phyloP scores from a whole-genome alignment of 1,139 yeast genomes.

The Geotrichum aggregatum region DNA sequence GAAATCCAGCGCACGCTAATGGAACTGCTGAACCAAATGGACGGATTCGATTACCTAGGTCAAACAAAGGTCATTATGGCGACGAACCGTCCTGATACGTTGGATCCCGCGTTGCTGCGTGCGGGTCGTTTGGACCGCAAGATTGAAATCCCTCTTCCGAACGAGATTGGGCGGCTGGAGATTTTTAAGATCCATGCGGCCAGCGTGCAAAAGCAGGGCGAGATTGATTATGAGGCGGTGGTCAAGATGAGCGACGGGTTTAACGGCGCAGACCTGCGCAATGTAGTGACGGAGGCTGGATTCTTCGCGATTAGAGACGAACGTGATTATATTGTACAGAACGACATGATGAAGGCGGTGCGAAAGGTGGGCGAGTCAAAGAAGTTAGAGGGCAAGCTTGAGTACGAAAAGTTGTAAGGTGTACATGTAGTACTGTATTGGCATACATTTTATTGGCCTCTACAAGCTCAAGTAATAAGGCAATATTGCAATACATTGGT shows the following conservation, averaged over 20 bases:
- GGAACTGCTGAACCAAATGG: conserved; percentile 98
- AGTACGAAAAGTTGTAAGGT: conserved; percentile 74
- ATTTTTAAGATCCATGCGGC: conserved; percentile 91
- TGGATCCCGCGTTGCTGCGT: conserved; percentile 97
- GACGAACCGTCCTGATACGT: conserved; percentile 95
- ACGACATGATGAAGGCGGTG: conserved; percentile 95
- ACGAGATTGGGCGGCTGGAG: conserved; percentile 93
- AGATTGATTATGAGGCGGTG: conserved; percentile 93
- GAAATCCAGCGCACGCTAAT: conserved; percentile 97
- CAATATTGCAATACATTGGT: not conserved
- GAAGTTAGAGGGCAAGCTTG: conserved; percentile 94
- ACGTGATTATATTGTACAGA: conserved; percentile 87
- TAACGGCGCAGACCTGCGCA: conserved; percentile 98
- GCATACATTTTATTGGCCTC: conserved; percentile 1
- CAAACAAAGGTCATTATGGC: conserved; percentile 99
- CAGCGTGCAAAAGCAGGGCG: conserved; percentile 86
- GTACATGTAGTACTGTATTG: not conserved
- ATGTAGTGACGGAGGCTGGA: conserved; percentile 98
- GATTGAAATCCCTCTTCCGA: conserved; percentile 93
- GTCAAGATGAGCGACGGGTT: conserved; percentile 98
- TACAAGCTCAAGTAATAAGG: too few species aligned
- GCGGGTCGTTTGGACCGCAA: conserved; percentile 98
- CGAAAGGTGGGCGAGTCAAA: conserved; percentile 95
- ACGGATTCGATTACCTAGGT: conserved; percentile 95
- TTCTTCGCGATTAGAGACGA: conserved; percentile 97